Conservation (phyloP, 2,329 filamentous ascomycete genomes). For the Escovopsis weberi region DNA sequence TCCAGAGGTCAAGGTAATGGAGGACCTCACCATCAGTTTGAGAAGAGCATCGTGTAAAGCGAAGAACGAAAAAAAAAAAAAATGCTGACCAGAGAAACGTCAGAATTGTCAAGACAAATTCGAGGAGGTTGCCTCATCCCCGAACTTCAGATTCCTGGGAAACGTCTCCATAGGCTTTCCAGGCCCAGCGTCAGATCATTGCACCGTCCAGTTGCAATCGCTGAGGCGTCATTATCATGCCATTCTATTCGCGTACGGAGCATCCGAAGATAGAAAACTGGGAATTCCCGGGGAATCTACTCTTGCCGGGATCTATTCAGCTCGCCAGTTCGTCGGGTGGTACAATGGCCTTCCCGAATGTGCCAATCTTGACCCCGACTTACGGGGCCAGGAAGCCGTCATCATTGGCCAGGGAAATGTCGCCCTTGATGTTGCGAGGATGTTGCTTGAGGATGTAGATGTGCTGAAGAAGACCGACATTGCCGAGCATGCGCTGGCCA, state of each 20-base stretch:
- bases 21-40: background rate
- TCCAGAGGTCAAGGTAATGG: slow-evolving; percentile 80
- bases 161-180: slow-evolving; percentile 65
- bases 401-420: slow-evolving; percentile 95
- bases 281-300: slow-evolving; percentile 64
- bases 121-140: slow-evolving; percentile 67
- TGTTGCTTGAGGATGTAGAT: slow-evolving; percentile 65
- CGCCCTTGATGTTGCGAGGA: slow-evolving; percentile 81
- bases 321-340: slow-evolving; percentile 91
- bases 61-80: background rate
- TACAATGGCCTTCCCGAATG: slow-evolving; percentile 92
- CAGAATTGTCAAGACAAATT: slow-evolving; percentile 90
- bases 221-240: slow-evolving; percentile 80
- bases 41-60: slow-evolving; percentile 4
- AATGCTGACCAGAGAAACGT: background rate
- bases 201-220: slow-evolving; percentile 47
- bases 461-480: slow-evolving; percentile 74
- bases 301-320: slow-evolving; percentile 66
- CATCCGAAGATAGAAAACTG: slow-evolving; percentile 66
- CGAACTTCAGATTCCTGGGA: slow-evolving; percentile 79
- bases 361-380: slow-evolving; percentile 54
- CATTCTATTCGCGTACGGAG: slow-evolving; percentile 84
- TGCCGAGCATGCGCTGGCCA: slow-evolving; percentile 64
- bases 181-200: slow-evolving; percentile 23
- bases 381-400: slow-evolving; percentile 68